Evolutionary conservation across 2,329 filamentous ascomycete species (phyloP).

Genomic region (Pseudocercospora vitis): DNA sequence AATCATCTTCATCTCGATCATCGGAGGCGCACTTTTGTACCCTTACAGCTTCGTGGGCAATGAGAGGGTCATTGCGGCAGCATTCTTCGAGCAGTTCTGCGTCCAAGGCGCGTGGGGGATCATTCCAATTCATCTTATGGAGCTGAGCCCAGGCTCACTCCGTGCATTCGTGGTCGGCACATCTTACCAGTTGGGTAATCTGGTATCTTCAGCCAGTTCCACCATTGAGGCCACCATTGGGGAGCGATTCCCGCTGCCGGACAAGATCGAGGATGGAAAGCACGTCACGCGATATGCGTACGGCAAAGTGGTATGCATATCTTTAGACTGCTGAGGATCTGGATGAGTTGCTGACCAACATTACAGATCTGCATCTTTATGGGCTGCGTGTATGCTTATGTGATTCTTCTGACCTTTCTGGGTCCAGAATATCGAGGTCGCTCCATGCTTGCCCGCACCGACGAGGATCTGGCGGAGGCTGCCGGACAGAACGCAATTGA

Average conservation of each 20-base stretch:
- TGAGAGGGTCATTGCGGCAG: slow-evolving; percentile 69
- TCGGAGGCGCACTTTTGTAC: slow-evolving; percentile 76
- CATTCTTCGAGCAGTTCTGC: slow-evolving; percentile 70
- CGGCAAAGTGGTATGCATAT: slow-evolving; percentile 68
- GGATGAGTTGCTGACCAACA: neutral
- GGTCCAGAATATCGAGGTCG: slow-evolving; percentile 54
- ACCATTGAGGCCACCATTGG: slow-evolving; percentile 47
- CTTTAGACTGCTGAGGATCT: neutral
- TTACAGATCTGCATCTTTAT: slow-evolving; percentile 61
- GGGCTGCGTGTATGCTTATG: slow-evolving; percentile 72
- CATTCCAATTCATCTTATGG: slow-evolving; percentile 70
- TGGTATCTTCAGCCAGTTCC: slow-evolving; percentile 53
- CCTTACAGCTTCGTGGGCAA: slow-evolving; percentile 72
- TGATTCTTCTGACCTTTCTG: slow-evolving; percentile 62
- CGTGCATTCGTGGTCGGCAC: slow-evolving; percentile 74
- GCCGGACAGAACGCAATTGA: slow-evolving; percentile 24
- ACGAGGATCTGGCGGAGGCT: slow-evolving; percentile 36
- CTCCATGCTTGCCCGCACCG: slow-evolving; percentile 34
- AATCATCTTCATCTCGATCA: slow-evolving; percentile 52
- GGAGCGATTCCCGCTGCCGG: slow-evolving; percentile 43
- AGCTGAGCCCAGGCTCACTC: slow-evolving; percentile 70
- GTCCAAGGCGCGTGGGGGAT: slow-evolving; percentile 37
- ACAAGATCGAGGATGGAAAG: slow-evolving; percentile 43
- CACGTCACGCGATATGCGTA: slow-evolving; percentile 45
- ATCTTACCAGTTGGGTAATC: slow-evolving; percentile 74